These are phyloP conservation scores for Zymoseptoria passerinii DNA, from an alignment of 2,329 filamentous ascomycete species.

Conservation along the genomic window DNA sequence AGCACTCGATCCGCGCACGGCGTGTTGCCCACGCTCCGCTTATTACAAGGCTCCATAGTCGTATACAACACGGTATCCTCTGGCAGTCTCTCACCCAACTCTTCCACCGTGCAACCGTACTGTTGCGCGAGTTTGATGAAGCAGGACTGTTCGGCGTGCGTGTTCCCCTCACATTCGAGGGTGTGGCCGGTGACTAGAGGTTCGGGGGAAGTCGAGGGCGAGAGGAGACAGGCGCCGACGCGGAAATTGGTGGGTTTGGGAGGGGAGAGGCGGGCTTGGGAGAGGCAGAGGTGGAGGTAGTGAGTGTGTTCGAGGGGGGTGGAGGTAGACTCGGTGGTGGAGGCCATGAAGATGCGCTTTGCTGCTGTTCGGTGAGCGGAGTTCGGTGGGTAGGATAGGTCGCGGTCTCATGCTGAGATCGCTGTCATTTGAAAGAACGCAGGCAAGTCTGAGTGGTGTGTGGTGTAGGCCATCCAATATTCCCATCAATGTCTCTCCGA, in stretches of 20 bases:
- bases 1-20: slow-evolving; percentile 76
- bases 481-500: no score
- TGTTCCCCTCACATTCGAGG: slow-evolving; percentile 83
- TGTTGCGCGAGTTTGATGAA: slow-evolving; percentile 58
- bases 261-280: slow-evolving; percentile 68
- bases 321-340: neutral
- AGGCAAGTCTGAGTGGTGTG: no score
- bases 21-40: slow-evolving; percentile 64
- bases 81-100: slow-evolving; percentile 45
- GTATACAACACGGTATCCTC: slow-evolving; percentile 66
- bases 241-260: slow-evolving; percentile 87
- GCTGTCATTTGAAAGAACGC: no score
- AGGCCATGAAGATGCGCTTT: slow-evolving; percentile 7
- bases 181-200: slow-evolving; percentile 77
- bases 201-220: slow-evolving; percentile 43
- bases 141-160: slow-evolving; percentile 91
- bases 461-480: no score
- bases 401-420: no score
- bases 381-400: neutral
- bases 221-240: slow-evolving; percentile 73
- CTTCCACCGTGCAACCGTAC: slow-evolving; percentile 42
- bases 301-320: slow-evolving; percentile 10
- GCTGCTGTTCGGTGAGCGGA: neutral
- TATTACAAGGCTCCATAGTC: slow-evolving; percentile 79
- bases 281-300: slow-evolving; percentile 64